phyloP scores from a whole-genome alignment of 2,329 filamentous ascomycete species.

The Colletotrichum caudatum region DNA sequence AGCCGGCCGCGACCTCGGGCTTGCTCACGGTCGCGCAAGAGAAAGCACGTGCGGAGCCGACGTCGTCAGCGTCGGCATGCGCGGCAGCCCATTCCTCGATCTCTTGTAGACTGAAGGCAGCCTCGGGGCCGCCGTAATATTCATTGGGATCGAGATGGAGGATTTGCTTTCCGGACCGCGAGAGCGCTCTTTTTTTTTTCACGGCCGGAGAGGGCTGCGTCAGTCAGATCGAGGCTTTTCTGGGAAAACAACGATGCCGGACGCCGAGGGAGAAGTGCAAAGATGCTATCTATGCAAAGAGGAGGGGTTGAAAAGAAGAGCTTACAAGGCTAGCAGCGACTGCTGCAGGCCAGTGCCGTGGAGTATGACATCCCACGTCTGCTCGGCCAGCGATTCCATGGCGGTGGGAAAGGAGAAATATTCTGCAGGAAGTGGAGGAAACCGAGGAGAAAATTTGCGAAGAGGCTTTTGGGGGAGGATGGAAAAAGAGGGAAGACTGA shows the following conservation, averaged over 20 bases:
- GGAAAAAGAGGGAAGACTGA: constrained; percentile 43
- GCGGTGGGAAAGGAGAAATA: constrained; percentile 39
- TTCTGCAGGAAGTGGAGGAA: neutral
- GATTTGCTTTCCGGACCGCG: constrained; percentile 90
- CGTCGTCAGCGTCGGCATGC: constrained; percentile 46
- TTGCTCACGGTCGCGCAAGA: constrained; percentile 54
- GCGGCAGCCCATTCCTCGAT: constrained; percentile 77
- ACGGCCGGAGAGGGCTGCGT: constrained; percentile 65
- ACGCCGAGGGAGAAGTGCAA: constrained; percentile 36
- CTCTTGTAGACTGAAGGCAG: constrained; percentile 86
- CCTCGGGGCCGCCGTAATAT: constrained; percentile 89
- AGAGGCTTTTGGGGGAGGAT: constrained; percentile 37
- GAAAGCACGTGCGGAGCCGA: constrained; percentile 49
- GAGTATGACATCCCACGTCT: constrained; percentile 83
- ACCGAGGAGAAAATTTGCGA: constrained; percentile 28
- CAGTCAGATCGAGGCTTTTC: constrained; percentile 72
- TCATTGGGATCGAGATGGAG: constrained; percentile 89
- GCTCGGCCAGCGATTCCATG: constrained; percentile 82
- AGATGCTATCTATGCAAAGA: constrained; percentile 44
- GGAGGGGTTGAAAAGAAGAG: constrained; percentile 45
- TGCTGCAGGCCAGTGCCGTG: constrained; percentile 82
- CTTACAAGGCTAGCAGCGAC: constrained; percentile 84
- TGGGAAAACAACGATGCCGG: constrained; percentile 38
- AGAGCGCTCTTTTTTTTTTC: constrained; percentile 81
- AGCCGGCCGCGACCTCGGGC: constrained; percentile 47